These are phyloP conservation scores for Exophiala phaeomuriformis DNA, from an alignment of 2,329 filamentous ascomycete genomes.

Conservation along the genomic window DNA sequence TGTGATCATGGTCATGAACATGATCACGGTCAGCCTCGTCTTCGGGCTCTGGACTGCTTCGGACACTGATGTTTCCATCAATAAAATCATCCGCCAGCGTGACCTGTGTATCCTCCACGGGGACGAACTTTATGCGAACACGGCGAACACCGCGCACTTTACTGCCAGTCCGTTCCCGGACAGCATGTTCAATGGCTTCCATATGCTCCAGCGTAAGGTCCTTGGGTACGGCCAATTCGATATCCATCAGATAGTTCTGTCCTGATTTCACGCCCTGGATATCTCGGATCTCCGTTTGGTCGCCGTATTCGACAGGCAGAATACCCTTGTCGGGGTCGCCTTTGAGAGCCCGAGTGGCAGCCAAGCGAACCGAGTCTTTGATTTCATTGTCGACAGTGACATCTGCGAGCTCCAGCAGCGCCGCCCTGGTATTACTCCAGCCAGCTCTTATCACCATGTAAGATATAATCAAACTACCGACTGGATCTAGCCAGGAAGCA, in stretches of 20 bases:
- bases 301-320: constrained; percentile 43
- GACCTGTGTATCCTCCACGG: constrained; percentile 52
- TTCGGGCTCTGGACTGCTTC: constrained; percentile 55
- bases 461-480: constrained; percentile 87
- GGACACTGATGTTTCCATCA: constrained; percentile 52
- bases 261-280: constrained; percentile 90
- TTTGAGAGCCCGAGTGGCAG: constrained; percentile 54
- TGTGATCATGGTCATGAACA: constrained; percentile 24
- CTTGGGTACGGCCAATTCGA: constrained; percentile 74
- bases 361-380: constrained; percentile 61
- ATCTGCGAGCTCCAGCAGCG: constrained; percentile 85
- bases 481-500: constrained; percentile 87
- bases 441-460: constrained; percentile 89
- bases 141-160: constrained; percentile 78
- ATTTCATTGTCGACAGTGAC: constrained; percentile 80
- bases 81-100: constrained; percentile 75
- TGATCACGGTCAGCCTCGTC: constrained; percentile 42
- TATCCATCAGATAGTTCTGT: constrained; percentile 88
- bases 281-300: constrained; percentile 63
- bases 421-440: constrained; percentile 71
- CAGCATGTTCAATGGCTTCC: constrained; percentile 60
- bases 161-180: constrained; percentile 64
- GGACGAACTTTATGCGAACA: constrained; percentile 75
- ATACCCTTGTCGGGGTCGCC: constrained; percentile 29
- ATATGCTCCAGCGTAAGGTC: constrained; percentile 68